A percentile compares a stretch with the other conserved stretches of the same genome.
Conservation (phyloP, 2,329 filamentous ascomycete genomes). For the Ophiobolus disseminans region DNA sequence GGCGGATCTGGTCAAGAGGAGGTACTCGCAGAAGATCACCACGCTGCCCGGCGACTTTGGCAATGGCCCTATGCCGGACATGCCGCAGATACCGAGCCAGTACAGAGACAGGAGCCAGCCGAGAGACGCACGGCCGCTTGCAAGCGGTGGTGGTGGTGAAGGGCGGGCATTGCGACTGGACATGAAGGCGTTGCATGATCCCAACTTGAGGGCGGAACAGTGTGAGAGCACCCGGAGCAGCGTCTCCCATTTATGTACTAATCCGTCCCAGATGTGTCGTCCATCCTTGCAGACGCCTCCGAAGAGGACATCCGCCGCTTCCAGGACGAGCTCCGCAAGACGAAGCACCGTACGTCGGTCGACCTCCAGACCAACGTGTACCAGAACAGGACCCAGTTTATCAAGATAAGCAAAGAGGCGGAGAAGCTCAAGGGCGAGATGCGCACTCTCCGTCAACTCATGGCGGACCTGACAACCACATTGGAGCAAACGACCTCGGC, state of each 20-base stretch:
- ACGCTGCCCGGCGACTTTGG: slow-evolving; percentile 74
- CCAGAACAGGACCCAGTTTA: slow-evolving; percentile 97
- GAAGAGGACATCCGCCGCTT: slow-evolving; percentile 87
- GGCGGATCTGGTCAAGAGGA: slow-evolving; percentile 86
- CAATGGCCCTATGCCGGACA: slow-evolving; percentile 66
- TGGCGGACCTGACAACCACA: slow-evolving; percentile 79
- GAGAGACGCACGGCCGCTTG: slow-evolving; percentile 57
- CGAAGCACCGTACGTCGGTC: slow-evolving; percentile 78
- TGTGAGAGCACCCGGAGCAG: slow-evolving; percentile 59
- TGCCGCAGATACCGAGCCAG: slow-evolving; percentile 68
- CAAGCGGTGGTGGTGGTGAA: slow-evolving; percentile 53
- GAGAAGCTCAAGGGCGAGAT: slow-evolving; percentile 98
- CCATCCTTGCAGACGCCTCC: slow-evolving; percentile 80
- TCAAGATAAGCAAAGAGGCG: slow-evolving; percentile 98
- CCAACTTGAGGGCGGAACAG: slow-evolving; percentile 78
- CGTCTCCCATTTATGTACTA: slow-evolving; percentile 6
- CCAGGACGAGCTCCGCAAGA: slow-evolving; percentile 75
- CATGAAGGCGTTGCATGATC: slow-evolving; percentile 78
- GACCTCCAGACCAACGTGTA: slow-evolving; percentile 96
- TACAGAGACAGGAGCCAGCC: slow-evolving; percentile 60
- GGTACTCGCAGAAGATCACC: slow-evolving; percentile 94
- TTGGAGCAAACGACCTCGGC: slow-evolving; percentile 56
- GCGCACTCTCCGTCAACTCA: slow-evolving; percentile 85
- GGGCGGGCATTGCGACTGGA: slow-evolving; percentile 73
- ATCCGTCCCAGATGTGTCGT: slow-evolving; percentile 63